Percentiles rank a stretch among this genome's conserved stretches.
Conservation (phyloP, 768 basidiomycete species). For the Mycena vitilis region DNA sequence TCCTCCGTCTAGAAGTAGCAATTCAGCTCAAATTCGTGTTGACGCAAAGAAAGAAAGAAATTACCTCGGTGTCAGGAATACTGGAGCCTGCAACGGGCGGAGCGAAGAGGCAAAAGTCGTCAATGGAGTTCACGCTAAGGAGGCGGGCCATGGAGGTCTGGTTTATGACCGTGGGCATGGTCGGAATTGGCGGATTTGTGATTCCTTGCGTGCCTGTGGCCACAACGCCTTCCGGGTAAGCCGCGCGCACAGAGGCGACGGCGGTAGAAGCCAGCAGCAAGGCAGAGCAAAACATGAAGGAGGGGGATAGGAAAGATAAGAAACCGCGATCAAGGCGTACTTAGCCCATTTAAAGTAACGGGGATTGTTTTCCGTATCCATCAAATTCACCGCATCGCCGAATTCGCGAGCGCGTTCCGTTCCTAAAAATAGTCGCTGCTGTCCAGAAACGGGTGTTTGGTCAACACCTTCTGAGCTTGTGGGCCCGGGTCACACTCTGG, state of each 20-base stretch:
- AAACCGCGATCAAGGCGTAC: neutral
- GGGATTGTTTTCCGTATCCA: neutral
- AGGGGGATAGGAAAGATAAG: conserved; percentile 7
- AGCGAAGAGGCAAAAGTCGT: conserved; percentile 59
- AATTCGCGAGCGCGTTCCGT: too few relatives aligned
- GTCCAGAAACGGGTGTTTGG: too few relatives aligned
- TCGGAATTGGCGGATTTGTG: conserved; percentile 55
- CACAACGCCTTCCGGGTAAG: conserved; percentile 47
- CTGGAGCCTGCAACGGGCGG: conserved; percentile 44
- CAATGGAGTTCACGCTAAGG: conserved; percentile 53
- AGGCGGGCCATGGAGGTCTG: conserved; percentile 55
- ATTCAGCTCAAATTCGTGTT: neutral
- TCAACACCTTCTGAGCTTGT: too few relatives aligned
- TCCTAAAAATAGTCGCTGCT: too few relatives aligned
- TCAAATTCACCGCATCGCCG: neutral
- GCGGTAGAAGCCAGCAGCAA: conserved; percentile 25
- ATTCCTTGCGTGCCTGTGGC: conserved; percentile 55
- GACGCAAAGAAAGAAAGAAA: conserved; percentile 1
- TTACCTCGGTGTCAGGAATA: conserved; percentile 54
- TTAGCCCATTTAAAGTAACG: neutral
- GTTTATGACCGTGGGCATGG: conserved; percentile 53
- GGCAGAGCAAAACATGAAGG: conserved; percentile 26
- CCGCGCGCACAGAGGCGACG: conserved; percentile 29
- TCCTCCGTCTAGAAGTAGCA: conserved; percentile 47
- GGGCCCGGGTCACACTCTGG: too few relatives aligned